Evolutionary conservation across 805 yeast genomes (phyloP).

Genomic region (Sugiyamaella chiloensis): DNA sequence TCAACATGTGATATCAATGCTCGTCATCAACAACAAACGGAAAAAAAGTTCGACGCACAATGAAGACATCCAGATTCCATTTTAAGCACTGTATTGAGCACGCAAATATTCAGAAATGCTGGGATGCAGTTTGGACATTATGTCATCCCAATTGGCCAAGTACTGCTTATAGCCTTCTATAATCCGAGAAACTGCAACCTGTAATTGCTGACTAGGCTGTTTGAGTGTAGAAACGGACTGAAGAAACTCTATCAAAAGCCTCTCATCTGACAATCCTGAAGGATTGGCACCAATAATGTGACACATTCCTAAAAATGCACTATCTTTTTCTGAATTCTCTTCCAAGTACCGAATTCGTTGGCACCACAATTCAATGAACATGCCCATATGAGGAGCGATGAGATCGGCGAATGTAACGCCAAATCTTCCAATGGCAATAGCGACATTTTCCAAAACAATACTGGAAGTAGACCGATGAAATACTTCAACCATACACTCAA

Average conservation of each 20-base stretch:
- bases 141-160: constrained; percentile 27
- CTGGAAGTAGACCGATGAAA: constrained; percentile 45
- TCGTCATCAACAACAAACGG: no score
- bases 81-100: constrained; percentile 20
- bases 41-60: no score
- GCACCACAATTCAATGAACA: constrained; percentile 68
- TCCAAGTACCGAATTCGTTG: constrained; percentile 60
- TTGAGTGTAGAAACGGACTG: constrained; percentile 48
- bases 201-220: constrained; percentile 25
- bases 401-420: constrained; percentile 62
- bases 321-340: constrained; percentile 84
- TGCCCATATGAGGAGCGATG: constrained; percentile 55
- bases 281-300: constrained; percentile 66
- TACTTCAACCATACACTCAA: constrained; percentile 57
- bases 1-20: no score
- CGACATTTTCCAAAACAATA: constrained; percentile 79
- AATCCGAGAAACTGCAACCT: constrained; percentile 22
- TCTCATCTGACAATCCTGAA: constrained; percentile 50
- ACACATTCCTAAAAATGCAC: constrained; percentile 83
- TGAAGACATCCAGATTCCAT: no score
- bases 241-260: constrained; percentile 50
- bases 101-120: constrained; percentile 21
- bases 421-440: constrained; percentile 84
- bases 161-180: constrained; percentile 30
- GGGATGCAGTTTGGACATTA: constrained; percentile 25